Percentiles rank a stretch among this genome's conserved stretches.
Evolutionary conservation across 768 basidiomycete genomes (phyloP).

Genomic region (Boletus sp.): DNA sequence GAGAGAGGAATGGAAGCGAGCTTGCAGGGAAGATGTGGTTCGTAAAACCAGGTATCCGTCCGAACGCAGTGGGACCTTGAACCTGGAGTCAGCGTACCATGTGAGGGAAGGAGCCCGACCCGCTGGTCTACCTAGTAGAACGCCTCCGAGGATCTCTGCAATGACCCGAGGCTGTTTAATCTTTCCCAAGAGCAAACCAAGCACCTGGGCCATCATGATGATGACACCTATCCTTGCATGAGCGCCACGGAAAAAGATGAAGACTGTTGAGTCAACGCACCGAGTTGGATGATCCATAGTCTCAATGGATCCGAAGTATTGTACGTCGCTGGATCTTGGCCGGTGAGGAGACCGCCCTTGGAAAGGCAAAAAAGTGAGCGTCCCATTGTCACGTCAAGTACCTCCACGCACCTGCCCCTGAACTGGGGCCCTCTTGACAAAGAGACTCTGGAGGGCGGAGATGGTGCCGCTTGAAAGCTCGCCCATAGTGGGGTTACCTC

Average conservation of each 20-base stretch:
- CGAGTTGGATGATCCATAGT: constrained; percentile 75
- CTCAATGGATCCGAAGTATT: constrained; percentile 65
- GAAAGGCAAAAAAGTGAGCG: background rate
- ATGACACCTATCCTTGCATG: constrained; percentile 48
- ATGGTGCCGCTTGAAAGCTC: constrained; percentile 50
- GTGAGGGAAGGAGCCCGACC: constrained; percentile 38
- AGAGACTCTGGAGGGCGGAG: constrained; percentile 10
- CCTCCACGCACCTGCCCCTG: constrained; percentile 27
- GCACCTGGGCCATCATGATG: constrained; percentile 81
- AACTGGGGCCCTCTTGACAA: constrained; percentile 16
- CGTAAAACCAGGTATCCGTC: constrained; percentile 88
- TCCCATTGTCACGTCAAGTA: background rate
- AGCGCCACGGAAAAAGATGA: background rate
- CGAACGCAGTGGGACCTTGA: constrained; percentile 52
- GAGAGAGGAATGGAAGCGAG: constrained; percentile 74
- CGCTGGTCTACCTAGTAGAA: constrained; percentile 62
- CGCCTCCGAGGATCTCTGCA: constrained; percentile 88
- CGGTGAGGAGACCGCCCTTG: constrained; percentile 76
- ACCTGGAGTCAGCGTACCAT: constrained; percentile 47
- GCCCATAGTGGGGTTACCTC: constrained; percentile 23
- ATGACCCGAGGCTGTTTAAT: constrained; percentile 92
- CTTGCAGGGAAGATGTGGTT: constrained; percentile 74
- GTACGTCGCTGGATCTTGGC: constrained; percentile 67
- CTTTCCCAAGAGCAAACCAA: constrained; percentile 60
- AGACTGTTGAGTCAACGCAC: constrained; percentile 38